Evolutionary conservation across 192 early-diverging fungal species (phyloP), one percentile per base, ranked within the genome.

Genomic region (Coemansia sp.): DNA sequence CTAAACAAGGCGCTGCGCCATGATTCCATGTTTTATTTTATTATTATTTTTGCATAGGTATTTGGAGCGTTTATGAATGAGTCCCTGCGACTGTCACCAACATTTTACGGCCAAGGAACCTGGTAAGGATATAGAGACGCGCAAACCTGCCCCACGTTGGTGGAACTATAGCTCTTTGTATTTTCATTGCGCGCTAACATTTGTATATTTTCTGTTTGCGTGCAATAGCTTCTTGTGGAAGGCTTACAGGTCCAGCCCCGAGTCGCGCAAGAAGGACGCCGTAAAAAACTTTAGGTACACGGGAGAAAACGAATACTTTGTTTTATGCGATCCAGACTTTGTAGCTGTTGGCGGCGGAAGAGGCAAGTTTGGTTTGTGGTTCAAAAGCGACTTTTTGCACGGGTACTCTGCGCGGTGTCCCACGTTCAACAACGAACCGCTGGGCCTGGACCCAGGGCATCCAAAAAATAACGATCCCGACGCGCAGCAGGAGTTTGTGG

Each of bases 31-130:
- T 21, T 15, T 21, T 14, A 1, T 25, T 22, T 45, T n/a, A 7
- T 32, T 40, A 34, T 21, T 14, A 1, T 25, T 22, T 45, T n/a
- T 9, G 36, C 38, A 34, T 75, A 91, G 83, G 78, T 90, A 9
- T 92, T 92, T 80, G 90, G 90, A 22, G 88, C 86, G 13, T 92
- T 82, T 59, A 45, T 89, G 8, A 86, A 75, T 29, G 86, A 92
- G 48, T 60, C 85, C 4, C 73, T 89, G 27, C 76, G 80, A 31
- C 80, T 82, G 11, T 70, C 73, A 14, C 63, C 85, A 15, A 71
- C 80, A 34, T 92, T 86, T 58, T 92, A 92, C 36, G 90, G 90
- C 17, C 85, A 86, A n/a, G 88, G 90, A 29, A 86, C 88, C 79
- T 88, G 87, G 85, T 89, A 73, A 56, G 53, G 50, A 21, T 25